phyloP scores from a whole-genome alignment of 2,329 filamentous ascomycete species.

The Metarhizium rileyi region DNA sequence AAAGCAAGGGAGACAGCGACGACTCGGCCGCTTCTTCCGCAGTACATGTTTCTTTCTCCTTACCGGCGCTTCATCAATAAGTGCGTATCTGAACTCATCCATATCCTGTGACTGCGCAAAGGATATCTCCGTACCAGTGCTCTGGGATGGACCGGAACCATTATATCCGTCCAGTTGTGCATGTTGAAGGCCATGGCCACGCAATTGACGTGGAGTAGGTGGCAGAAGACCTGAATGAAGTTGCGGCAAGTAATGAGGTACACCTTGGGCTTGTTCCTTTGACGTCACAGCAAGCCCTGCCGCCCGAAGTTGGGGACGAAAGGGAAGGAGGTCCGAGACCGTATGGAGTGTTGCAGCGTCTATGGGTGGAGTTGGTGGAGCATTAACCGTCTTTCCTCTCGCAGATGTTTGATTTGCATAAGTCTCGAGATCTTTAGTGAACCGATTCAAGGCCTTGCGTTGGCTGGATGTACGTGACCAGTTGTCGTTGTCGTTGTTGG shows the following conservation, averaged over 20 bases:
- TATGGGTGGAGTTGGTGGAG: constrained; percentile 29
- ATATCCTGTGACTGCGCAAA: constrained; percentile 20
- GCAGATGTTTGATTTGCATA: constrained; percentile 25
- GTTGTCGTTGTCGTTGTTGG: constrained; percentile 8
- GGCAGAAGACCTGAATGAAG: constrained; percentile 1
- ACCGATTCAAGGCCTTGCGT: constrained; percentile 28
- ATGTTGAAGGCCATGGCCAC: not conserved
- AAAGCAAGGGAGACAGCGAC: constrained; percentile 22
- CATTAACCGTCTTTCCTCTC: constrained; percentile 26
- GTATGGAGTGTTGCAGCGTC: constrained; percentile 39
- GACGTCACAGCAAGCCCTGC: constrained; percentile 49
- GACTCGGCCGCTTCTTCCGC: constrained; percentile 9
- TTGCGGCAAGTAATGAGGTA: constrained; percentile 11
- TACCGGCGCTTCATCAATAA: constrained; percentile 21
- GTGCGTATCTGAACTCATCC: constrained; percentile 24
- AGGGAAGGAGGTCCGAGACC: constrained; percentile 43
- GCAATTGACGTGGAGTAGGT: not conserved
- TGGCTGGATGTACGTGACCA: constrained; percentile 34
- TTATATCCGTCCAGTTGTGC: constrained; percentile 21
- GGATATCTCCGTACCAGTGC: constrained; percentile 20
- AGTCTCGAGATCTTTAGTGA: constrained; percentile 20
- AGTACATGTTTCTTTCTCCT: constrained; percentile 12
- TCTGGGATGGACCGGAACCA: constrained; percentile 13
- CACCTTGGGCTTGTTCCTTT: constrained; percentile 28
- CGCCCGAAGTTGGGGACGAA: constrained; percentile 40